Conservation (phyloP, 208 protist species). For the Trypanosomatidae sp. region DNA sequence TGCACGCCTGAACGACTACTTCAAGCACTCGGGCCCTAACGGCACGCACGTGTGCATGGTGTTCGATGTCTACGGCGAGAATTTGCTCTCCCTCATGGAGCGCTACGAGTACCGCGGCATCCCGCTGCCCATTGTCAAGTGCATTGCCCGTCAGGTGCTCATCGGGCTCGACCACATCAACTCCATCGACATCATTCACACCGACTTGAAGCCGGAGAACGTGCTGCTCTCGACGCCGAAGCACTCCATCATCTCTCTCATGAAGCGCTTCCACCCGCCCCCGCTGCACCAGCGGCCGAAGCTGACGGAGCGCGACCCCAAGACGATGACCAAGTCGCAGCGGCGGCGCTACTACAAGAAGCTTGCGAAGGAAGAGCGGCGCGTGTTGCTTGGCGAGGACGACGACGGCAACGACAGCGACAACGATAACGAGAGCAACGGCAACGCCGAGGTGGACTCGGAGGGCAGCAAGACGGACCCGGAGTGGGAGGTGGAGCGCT, state of each 20-base stretch:
- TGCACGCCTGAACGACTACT: conserved; percentile 87
- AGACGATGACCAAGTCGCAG: conserved; percentile 93
- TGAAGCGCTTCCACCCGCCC: conserved; percentile 78
- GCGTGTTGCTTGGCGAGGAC: conserved; percentile 19
- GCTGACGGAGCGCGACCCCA: conserved; percentile 81
- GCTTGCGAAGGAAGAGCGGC: conserved; percentile 53
- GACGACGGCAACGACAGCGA: conserved; percentile 21
- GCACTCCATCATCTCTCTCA: conserved; percentile 84
- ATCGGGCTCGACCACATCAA: conserved; percentile 95
- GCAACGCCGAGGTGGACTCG: conserved; percentile 25
- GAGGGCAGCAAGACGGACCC: conserved; percentile 77
- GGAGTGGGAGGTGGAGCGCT: conserved; percentile 83
- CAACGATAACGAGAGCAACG: conserved; percentile 13
- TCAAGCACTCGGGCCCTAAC: conserved; percentile 87
- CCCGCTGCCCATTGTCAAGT: conserved; percentile 94
- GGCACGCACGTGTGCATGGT: conserved; percentile 96
- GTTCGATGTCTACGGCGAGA: conserved; percentile 97
- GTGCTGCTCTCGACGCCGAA: conserved; percentile 89
- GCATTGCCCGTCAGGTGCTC: conserved; percentile 90
- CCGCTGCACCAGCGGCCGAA: conserved; percentile 72
- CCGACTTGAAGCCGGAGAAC: conserved; percentile 97
- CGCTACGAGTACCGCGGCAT: conserved; percentile 95
- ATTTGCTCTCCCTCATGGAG: conserved; percentile 96
- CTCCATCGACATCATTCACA: conserved; percentile 96
- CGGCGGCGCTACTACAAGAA: conserved; percentile 92